Percentiles rank a stretch among this genome's conserved stretches.
phyloP scores from a whole-genome alignment of 768 basidiomycete species.

The Termitomyces eurrhizus region DNA sequence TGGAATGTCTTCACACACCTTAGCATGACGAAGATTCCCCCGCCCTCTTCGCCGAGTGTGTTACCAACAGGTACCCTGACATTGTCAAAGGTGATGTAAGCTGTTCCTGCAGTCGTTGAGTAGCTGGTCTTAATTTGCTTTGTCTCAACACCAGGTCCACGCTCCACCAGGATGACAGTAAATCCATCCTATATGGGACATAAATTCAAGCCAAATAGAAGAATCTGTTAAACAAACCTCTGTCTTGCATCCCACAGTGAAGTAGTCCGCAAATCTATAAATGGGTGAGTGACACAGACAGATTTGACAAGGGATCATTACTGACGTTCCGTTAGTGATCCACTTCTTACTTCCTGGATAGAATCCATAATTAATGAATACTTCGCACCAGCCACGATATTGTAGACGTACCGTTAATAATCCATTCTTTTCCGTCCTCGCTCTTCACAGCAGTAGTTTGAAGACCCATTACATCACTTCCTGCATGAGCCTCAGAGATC shows the following conservation, averaged over 20 bases:
- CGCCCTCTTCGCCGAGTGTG: slow-evolving; percentile 53
- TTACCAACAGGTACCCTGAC: slow-evolving; percentile 86
- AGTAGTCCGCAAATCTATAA: slow-evolving; percentile 50
- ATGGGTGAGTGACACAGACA: neutral
- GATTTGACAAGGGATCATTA: neutral
- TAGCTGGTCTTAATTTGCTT: slow-evolving; percentile 69
- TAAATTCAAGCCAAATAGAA: slow-evolving; percentile 50
- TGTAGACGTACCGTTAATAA: slow-evolving; percentile 57
- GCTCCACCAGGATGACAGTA: slow-evolving; percentile 28
- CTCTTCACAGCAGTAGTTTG: slow-evolving; percentile 75
- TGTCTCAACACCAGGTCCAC: slow-evolving; percentile 61
- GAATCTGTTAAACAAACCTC: slow-evolving; percentile 26
- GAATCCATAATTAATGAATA: neutral
- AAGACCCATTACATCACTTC: slow-evolving; percentile 79
- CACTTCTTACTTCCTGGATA: slow-evolving; percentile 70
- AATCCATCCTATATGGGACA: slow-evolving; percentile 38
- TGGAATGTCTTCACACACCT: slow-evolving; percentile 13
- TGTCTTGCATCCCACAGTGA: slow-evolving; percentile 73
- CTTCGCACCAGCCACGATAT: neutral
- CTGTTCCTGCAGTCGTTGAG: slow-evolving; percentile 83
- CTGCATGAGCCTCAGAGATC: slow-evolving; percentile 87
- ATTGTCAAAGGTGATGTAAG: slow-evolving; percentile 77
- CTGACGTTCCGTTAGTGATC: slow-evolving; percentile 75
- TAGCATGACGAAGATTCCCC: slow-evolving; percentile 30
- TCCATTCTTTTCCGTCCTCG: slow-evolving; percentile 80